Evolutionary conservation across 306 rosid genomes (phyloP).

Genomic region (Pueraria montana): DNA sequence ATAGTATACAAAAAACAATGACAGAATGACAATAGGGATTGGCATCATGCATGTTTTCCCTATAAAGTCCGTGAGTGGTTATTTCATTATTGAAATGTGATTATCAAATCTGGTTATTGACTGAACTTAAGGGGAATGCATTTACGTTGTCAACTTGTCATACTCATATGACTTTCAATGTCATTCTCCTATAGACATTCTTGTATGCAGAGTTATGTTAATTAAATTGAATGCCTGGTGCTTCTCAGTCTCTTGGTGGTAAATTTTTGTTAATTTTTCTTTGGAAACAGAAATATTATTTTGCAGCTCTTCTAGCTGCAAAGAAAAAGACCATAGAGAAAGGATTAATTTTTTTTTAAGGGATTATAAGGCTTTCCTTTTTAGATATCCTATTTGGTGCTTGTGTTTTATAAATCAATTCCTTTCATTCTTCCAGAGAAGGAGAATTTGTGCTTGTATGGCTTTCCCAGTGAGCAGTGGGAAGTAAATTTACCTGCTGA

Average conservation of each 20-base stretch:
- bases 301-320: constrained; percentile 14
- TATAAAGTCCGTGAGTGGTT: not conserved
- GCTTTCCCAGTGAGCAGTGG: constrained; percentile 92
- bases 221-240: constrained; percentile 21
- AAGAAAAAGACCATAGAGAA: constrained; percentile 17
- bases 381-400: constrained; percentile 34
- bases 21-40: constrained; percentile 13
- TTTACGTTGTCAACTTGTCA: constrained; percentile 10
- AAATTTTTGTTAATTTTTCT: not conserved
- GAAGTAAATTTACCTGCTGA: constrained; percentile 98
- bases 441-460: constrained; percentile 92
- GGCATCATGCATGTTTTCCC: constrained; percentile 20
- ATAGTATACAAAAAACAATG: not conserved
- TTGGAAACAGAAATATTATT: constrained; percentile 14
- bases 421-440: constrained; percentile 69
- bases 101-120: constrained; percentile 26
- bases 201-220: constrained; percentile 4
- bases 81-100: constrained; percentile 6
- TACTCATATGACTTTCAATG: not conserved
- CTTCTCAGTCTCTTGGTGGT: constrained; percentile 30
- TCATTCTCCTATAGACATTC: constrained; percentile 3
- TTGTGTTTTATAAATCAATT: constrained; percentile 38
- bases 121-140: not conserved
- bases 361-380: constrained; percentile 18
- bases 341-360: constrained; percentile 3